These are phyloP conservation scores for Lippia alba DNA, from an alignment of 305 asterid species.

Conservation along the genomic window DNA sequence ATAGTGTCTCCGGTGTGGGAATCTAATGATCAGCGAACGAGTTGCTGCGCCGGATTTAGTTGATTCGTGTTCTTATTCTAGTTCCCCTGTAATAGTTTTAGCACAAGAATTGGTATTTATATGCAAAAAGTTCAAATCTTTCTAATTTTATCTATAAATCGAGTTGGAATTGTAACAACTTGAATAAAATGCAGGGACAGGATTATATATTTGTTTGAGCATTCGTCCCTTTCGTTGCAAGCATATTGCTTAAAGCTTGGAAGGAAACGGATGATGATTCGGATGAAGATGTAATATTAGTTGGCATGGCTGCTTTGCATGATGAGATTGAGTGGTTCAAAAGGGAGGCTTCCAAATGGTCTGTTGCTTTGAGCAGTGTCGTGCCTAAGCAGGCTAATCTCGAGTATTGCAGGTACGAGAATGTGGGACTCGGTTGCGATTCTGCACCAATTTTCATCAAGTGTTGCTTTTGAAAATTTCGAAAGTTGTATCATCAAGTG, in stretches of 20 bases:
- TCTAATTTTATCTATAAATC: not conserved
- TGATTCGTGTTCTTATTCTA: not conserved
- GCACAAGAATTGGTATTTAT: not conserved
- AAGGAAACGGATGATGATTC: constrained; percentile 59
- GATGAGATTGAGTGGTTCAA: constrained; percentile 89
- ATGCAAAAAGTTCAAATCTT: not conserved
- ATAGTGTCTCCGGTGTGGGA: not conserved
- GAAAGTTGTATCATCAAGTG: too few species aligned
- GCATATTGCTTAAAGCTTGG: constrained; percentile 74
- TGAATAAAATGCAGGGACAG: constrained; percentile 65
- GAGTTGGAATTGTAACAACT: not conserved
- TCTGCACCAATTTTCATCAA: constrained; percentile 1
- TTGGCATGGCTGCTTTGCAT: constrained; percentile 66
- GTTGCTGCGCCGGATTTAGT: not conserved
- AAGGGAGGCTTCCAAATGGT: constrained; percentile 81
- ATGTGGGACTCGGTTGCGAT: not conserved
- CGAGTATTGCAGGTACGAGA: constrained; percentile 70
- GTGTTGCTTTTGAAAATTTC: too few species aligned
- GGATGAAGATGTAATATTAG: constrained; percentile 67
- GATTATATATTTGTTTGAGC: constrained; percentile 83
- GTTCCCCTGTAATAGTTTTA: not conserved
- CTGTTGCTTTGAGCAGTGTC: constrained; percentile 50
- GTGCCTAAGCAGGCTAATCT: constrained; percentile 63
- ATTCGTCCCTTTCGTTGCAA: constrained; percentile 69
- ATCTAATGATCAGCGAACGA: not conserved